Conservation (phyloP, 140 eudicot species). For the Erigeron philadelphicus region DNA sequence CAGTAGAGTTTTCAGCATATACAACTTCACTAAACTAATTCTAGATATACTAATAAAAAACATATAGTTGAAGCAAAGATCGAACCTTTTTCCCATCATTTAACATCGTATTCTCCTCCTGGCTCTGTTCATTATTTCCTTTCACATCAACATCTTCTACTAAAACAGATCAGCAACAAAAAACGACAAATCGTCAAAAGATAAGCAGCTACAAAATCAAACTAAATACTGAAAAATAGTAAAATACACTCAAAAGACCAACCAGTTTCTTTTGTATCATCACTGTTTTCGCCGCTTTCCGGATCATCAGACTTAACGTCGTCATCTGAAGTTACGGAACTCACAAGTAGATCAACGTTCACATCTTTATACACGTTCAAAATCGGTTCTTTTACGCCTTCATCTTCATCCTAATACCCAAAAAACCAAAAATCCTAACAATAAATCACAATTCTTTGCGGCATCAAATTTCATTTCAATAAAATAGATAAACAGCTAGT, state of each 20-base stretch:
- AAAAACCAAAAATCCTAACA: background rate
- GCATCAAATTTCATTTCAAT: background rate
- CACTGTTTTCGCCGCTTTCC: constrained; percentile 27
- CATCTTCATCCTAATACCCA: constrained; percentile 47
- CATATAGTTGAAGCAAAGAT: background rate
- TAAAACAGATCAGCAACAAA: constrained; percentile 23
- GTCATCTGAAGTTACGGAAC: constrained; percentile 28
- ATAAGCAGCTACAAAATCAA: background rate
- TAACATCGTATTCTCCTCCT: constrained; percentile 26
- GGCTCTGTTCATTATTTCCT: constrained; percentile 26
- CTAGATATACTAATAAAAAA: background rate
- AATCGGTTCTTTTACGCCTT: constrained; percentile 55
- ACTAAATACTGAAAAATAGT: background rate
- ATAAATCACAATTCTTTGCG: background rate
- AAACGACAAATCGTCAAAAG: constrained; percentile 3
- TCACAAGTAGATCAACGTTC: constrained; percentile 27
- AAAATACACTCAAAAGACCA: constrained; percentile 23
- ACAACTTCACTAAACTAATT: constrained; percentile 12
- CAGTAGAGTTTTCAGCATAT: background rate
- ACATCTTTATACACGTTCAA: constrained; percentile 59
- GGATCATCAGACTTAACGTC: constrained; percentile 25
- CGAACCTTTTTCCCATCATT: constrained; percentile 37
- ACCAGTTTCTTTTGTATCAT: constrained; percentile 41
- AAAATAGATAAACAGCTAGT: background rate
- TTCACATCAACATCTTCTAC: constrained; percentile 34